phyloP scores from a whole-genome alignment of 306 rosid genomes.

The Dalbergia oliveri region DNA sequence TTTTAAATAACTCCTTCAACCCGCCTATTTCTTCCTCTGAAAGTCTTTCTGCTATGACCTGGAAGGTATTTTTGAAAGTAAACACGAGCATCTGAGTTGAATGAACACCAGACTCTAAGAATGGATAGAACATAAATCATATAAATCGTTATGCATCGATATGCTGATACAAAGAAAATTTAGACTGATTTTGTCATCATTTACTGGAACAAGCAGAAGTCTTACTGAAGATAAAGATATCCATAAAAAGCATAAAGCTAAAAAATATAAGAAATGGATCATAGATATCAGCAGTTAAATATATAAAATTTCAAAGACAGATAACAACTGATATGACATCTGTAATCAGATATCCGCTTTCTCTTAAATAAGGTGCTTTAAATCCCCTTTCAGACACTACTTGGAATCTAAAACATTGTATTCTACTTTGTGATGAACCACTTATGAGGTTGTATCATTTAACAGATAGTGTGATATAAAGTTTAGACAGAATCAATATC shows the following conservation, averaged over 20 bases:
- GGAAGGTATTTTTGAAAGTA: slow-evolving; percentile 34
- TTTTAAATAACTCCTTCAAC: slow-evolving; percentile 82
- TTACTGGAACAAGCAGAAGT: slow-evolving; percentile 5
- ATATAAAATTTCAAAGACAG: neutral
- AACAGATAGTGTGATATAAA: slow-evolving; percentile 16
- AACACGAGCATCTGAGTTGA: neutral
- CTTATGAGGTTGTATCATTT: neutral
- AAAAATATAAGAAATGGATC: slow-evolving; percentile 13
- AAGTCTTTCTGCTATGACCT: slow-evolving; percentile 91
- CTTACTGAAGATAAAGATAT: slow-evolving; percentile 8
- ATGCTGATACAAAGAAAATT: neutral
- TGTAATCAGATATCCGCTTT: neutral
- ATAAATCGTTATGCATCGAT: neutral
- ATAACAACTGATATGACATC: neutral
- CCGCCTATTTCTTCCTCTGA: slow-evolving; percentile 98
- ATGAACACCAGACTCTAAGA: slow-evolving; percentile 22
- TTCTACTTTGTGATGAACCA: neutral
- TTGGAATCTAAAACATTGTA: neutral
- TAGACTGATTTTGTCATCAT: slow-evolving; percentile 7
- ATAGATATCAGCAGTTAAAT: neutral
- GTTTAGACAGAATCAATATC: slow-evolving; percentile 12
- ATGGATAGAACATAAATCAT: slow-evolving; percentile 18
- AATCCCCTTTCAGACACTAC: neutral
- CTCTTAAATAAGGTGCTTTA: neutral
- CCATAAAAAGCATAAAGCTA: neutral